A percentile compares a stretch with the other conserved stretches of the same genome.
Evolutionary conservation across 169 alveolate genomes (phyloP).

Genomic region (Ichthyophthirius multifiliis): DNA sequence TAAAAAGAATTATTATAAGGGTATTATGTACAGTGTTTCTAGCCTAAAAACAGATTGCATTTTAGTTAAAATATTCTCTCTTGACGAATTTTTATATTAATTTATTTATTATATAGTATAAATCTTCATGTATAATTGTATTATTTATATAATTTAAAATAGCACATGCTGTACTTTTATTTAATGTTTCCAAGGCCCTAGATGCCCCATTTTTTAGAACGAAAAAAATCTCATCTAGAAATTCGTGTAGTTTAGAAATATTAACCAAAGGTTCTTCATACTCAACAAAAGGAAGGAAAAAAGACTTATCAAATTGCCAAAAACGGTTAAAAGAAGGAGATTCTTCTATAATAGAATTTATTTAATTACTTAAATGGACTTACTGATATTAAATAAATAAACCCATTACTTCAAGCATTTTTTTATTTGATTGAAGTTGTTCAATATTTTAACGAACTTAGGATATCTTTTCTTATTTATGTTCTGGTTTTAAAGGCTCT

Average conservation of each 20-base stretch:
- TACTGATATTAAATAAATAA: neutral
- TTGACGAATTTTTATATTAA: neutral
- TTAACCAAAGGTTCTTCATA: neutral
- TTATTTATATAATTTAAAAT: neutral
- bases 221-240: neutral
- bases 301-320: neutral
- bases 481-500: conserved; percentile 2
- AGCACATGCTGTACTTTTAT: neutral
- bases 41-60: neutral
- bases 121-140: neutral
- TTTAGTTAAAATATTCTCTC: neutral
- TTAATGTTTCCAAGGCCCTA: neutral
- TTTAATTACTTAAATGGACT: neutral
- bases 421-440: neutral
- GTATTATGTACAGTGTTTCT: neutral
- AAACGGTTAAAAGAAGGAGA: neutral
- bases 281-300: neutral
- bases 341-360: neutral
- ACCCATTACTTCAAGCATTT: neutral
- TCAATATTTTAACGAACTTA: neutral
- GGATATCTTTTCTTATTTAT: neutral
- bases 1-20: neutral
- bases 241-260: neutral
- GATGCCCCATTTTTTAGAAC: neutral
- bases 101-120: neutral